A percentile compares a stretch with the other conserved stretches of the same genome.
These are phyloP conservation scores for Chamaecyparis obtusa DNA, from an alignment of 75 land plant species.

Conservation along the genomic window DNA sequence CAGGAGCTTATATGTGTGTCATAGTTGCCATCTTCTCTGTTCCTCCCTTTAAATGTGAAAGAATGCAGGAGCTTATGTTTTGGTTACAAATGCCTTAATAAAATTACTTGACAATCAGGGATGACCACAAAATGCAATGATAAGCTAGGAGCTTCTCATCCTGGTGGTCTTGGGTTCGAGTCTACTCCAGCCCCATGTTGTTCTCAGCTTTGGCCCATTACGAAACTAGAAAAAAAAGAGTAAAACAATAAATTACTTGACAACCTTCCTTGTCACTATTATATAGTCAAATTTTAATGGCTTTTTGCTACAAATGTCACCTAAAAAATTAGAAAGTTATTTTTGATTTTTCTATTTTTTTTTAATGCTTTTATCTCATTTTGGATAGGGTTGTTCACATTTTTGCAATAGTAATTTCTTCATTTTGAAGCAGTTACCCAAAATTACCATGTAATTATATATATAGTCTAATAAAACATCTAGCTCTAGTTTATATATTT, in stretches of 20 bases:
- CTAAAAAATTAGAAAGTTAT: not conserved
- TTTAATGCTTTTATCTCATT: not conserved
- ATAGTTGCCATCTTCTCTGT: not conserved
- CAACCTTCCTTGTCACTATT: not conserved
- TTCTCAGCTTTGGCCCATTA: no score
- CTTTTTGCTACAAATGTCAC: not conserved
- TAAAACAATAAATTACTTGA: no score
- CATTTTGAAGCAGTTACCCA: not conserved
- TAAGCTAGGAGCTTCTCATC: no score
- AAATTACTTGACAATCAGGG: not conserved
- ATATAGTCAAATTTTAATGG: not conserved
- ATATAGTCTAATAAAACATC: not conserved
- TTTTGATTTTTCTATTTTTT: not conserved
- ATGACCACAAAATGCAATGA: no score
- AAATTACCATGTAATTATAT: not conserved
- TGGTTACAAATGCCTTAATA: not conserved
- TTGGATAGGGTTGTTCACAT: not conserved
- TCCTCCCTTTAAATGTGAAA: not conserved
- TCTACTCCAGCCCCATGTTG: no score
- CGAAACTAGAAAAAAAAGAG: no score
- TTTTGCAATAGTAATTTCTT: not conserved
- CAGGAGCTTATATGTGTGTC: not conserved
- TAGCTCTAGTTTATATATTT: not conserved
- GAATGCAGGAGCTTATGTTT: not conserved
- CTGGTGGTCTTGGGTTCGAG: no score